Base-by-base conservation (phyloP, 768 basidiomycete species). In the Tricholoma bakamatsutake region DNA sequence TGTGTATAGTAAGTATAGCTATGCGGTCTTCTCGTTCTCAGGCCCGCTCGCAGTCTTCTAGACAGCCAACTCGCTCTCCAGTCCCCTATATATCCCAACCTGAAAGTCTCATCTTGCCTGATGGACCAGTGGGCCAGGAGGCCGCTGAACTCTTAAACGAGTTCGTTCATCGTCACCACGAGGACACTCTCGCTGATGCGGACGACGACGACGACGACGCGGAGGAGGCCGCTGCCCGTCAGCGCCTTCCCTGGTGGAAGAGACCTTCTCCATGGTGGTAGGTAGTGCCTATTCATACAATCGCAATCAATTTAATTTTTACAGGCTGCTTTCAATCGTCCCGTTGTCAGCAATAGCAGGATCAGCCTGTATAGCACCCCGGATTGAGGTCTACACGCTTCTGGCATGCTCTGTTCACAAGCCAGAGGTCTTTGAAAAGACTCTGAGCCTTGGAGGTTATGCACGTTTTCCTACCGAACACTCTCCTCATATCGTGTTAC, bases 181-280 rank as follows among this genome's bases (percentile, higher is more conserved):
- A 34, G 11, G 31, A 33, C 24, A 24, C 15, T 3, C 11, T 34
- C 11, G 10, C 3, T 18, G 64, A 68, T 31, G 78, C 76, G 12
- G 71, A 71, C 21, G 21, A 24, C 21, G 61, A 65, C 5, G 64
- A 68, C 34, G 78, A 76, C 12, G 71, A 71, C n/a, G 8, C 52
- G 8, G 62, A 65, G 51, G 49, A 40, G 9, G 51, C 68, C 24
- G 24, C n/a, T 27, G 2, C 27, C 13, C 24, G 24, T 27, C 28
- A 13, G 4, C 34, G 28, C 18, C 72, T 77, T 46, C 84, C 88
- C 3, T 91, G 89, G 88, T 90, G 85, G 80, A 88, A 75, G 70
- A 73, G 79, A 40, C 87, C 90, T 3, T 89, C 88, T 0, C 77
- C 87, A 0, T 78, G 75, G 71, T 91, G 89, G 90, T 90, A 59